Evolutionary conservation across 78 protist species (phyloP).

Genomic region (Dictyostelium firmibasis): DNA sequence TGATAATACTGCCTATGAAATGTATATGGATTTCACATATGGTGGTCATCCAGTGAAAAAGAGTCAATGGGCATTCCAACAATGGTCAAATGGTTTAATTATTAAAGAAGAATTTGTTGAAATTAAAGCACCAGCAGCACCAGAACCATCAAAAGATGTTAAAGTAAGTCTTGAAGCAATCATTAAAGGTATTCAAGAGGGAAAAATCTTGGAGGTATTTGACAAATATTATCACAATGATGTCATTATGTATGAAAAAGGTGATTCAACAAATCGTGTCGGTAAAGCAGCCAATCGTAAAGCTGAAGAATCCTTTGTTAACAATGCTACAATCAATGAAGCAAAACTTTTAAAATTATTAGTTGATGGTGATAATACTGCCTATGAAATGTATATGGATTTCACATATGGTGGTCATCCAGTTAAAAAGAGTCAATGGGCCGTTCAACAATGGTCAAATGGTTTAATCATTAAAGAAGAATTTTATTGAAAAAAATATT

Average conservation of each 20-base stretch:
- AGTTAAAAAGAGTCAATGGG: neutral
- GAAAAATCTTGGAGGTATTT: neutral
- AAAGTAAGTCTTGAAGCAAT: neutral
- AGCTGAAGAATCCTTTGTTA: constrained; percentile 32
- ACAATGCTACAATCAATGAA: constrained; percentile 25
- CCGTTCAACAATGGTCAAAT: neutral
- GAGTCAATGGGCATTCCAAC: constrained; percentile 53
- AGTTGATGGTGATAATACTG: neutral
- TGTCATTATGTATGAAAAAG: neutral
- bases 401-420: neutral
- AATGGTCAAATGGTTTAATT: constrained; percentile 28
- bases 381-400: neutral
- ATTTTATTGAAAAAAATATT: neutral
- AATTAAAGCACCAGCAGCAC: neutral
- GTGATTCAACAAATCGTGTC: constrained; percentile 27
- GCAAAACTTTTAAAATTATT: neutral
- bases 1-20: too few relatives aligned
- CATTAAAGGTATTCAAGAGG: neutral
- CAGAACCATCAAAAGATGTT: neutral
- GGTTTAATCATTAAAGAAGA: neutral
- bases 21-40: too few relatives aligned
- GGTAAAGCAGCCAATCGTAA: constrained; percentile 42
- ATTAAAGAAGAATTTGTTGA: constrained; percentile 38
- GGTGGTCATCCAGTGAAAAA: neutral
- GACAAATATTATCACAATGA: neutral